Conservation (phyloP, 2,329 filamentous ascomycete genomes). For the Colletotrichum sp. region DNA sequence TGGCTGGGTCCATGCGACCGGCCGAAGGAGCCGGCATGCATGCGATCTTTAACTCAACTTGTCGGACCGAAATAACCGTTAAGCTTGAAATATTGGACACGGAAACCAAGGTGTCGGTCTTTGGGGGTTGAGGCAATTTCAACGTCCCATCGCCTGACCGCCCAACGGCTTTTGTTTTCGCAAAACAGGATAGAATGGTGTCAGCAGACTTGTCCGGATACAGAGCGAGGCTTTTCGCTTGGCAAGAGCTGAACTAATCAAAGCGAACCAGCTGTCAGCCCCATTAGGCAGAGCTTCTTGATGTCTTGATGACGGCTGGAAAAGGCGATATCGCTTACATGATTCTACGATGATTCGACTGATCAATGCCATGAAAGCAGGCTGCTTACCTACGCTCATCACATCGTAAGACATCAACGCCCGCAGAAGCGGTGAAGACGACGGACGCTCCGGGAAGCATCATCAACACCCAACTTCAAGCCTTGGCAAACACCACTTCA, state of each 20-base stretch:
- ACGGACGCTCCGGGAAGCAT: not conserved
- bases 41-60: not conserved
- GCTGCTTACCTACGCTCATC: not conserved
- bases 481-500: not conserved
- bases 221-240: not conserved
- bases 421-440: not conserved
- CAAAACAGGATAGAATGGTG: not conserved
- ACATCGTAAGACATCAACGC: not conserved
- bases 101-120: not conserved
- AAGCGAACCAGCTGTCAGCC: not conserved
- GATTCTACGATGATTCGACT: not conserved
- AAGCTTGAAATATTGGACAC: not conserved
- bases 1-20: not conserved
- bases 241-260: not conserved
- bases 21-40: not conserved
- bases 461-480: not conserved
- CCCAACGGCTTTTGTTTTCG: not conserved
- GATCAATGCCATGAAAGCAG: not conserved
- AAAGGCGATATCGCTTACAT: not conserved
- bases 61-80: not conserved
- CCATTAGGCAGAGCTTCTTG: no score
- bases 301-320: not conserved
- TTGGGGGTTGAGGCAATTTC: not conserved
- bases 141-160: not conserved
- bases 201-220: not conserved